A percentile compares a stretch with the other conserved stretches of the same genome.
Evolutionary conservation across 2,329 filamentous ascomycete species (phyloP).

Genomic region (Trichoderma sp.): DNA sequence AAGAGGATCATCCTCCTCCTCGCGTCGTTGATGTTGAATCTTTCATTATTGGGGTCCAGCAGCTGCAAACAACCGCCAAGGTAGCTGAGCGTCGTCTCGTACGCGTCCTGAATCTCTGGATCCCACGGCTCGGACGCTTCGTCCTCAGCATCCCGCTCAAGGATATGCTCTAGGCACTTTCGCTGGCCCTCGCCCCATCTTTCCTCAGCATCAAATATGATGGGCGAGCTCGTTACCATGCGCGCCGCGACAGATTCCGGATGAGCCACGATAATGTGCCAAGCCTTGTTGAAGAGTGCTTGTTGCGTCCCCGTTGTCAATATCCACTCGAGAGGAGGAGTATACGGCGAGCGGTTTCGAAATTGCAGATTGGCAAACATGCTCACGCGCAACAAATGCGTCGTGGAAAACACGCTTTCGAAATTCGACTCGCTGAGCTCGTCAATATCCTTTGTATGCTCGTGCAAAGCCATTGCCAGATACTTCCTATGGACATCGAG

Average conservation of each 20-base stretch:
- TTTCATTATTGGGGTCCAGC: not conserved
- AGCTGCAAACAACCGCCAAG: constrained; percentile 26
- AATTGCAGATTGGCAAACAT: constrained; percentile 32
- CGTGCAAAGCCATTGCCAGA: constrained; percentile 30
- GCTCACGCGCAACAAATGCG: constrained; percentile 30
- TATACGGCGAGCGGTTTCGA: constrained; percentile 28
- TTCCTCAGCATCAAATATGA: constrained; percentile 28
- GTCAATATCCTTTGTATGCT: constrained; percentile 30
- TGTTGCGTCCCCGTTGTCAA: constrained; percentile 31
- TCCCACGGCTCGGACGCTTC: constrained; percentile 31
- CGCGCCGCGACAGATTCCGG: constrained; percentile 15
- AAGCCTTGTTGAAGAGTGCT: constrained; percentile 26
- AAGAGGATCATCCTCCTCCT: constrained; percentile 28
- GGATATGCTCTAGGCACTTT: constrained; percentile 28
- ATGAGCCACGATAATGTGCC: constrained; percentile 19
- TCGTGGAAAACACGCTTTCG: constrained; percentile 30
- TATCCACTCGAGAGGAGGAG: constrained; percentile 32
- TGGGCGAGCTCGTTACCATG: constrained; percentile 28
- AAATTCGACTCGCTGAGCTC: constrained; percentile 25
- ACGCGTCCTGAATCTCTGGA: constrained; percentile 30
- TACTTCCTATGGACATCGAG: constrained; percentile 30
- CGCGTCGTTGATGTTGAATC: constrained; percentile 3
- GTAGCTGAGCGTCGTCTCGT: constrained; percentile 32
- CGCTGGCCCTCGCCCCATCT: constrained; percentile 26
- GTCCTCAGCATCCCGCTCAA: constrained; percentile 27